phyloP scores from a whole-genome alignment of 805 yeast genomes.

The Cyberlindnera bimundalis region DNA sequence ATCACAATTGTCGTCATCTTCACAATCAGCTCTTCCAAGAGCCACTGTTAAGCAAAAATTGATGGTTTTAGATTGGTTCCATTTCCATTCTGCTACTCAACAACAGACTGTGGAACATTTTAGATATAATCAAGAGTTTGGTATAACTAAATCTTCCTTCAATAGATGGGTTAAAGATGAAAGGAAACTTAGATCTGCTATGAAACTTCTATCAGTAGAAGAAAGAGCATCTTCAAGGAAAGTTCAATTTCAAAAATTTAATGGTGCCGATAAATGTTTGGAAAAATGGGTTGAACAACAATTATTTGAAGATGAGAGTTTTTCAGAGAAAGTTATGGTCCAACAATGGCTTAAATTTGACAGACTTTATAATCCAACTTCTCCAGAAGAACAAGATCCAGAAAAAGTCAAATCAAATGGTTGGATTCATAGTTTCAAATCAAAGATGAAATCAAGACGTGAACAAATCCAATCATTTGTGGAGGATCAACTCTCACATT shows the following conservation, averaged over 20 bases:
- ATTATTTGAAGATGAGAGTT: constrained; percentile 27
- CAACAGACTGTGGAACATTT: constrained; percentile 35
- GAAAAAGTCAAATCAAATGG: constrained; percentile 34
- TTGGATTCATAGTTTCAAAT: constrained; percentile 40
- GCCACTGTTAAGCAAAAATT: constrained; percentile 13
- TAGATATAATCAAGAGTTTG: constrained; percentile 28
- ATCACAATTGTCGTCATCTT: constrained; percentile 10
- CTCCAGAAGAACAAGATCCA: not conserved
- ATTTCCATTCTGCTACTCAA: constrained; percentile 31
- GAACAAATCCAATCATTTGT: constrained; percentile 29
- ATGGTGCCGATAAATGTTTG: constrained; percentile 35
- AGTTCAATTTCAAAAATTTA: constrained; percentile 25
- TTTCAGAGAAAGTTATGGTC: constrained; percentile 31
- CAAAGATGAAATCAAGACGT: constrained; percentile 28
- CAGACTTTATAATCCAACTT: constrained; percentile 12
- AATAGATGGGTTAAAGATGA: constrained; percentile 39
- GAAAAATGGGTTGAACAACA: constrained; percentile 36
- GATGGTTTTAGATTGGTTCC: constrained; percentile 30
- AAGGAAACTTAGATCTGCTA: constrained; percentile 29
- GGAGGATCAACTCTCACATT: constrained; percentile 5
- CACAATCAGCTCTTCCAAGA: constrained; percentile 8
- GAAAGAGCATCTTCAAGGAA: constrained; percentile 19
- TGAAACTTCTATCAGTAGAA: constrained; percentile 27
- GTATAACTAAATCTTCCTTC: constrained; percentile 37
- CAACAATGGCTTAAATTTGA: constrained; percentile 29